Evolutionary conservation across 768 basidiomycete species (phyloP).

Genomic region (Suillus variegatus): DNA sequence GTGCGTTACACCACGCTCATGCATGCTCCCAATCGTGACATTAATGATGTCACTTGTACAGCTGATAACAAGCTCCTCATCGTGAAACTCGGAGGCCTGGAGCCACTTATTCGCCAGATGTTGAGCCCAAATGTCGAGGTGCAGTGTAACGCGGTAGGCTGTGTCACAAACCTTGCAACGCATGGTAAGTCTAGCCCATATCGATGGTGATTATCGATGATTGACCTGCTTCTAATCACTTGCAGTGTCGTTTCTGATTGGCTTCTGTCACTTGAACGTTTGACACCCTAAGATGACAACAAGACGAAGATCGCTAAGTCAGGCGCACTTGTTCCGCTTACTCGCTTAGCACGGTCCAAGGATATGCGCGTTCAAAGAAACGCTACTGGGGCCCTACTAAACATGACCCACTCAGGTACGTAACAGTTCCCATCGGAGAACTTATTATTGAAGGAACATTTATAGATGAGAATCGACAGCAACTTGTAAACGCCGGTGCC

Average conservation of each 20-base stretch:
- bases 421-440: slow-evolving; percentile 8
- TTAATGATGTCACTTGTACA: slow-evolving; percentile 33
- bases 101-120: slow-evolving; percentile 99
- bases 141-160: slow-evolving; percentile 99
- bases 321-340: slow-evolving; percentile 96
- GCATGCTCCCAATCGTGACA: slow-evolving; percentile 9
- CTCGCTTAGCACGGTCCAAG: slow-evolving; percentile 93
- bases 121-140: slow-evolving; percentile 98
- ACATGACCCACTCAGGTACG: slow-evolving; percentile 98
- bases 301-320: slow-evolving; percentile 99
- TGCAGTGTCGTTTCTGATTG: slow-evolving; percentile 12
- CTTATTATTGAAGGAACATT: slow-evolving; percentile 7
- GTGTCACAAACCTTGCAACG: slow-evolving; percentile 97
- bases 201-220: slow-evolving; percentile 9
- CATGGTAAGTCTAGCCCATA: slow-evolving; percentile 64
- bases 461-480: slow-evolving; percentile 95
- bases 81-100: slow-evolving; percentile 95
- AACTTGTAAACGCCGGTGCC: slow-evolving; percentile 96
- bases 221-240: slow-evolving; percentile 9
- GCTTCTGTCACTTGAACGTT: slow-evolving; percentile 12
- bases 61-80: slow-evolving; percentile 99
- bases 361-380: slow-evolving; percentile 99
- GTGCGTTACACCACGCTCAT: slow-evolving; percentile 51
- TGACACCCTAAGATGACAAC: slow-evolving; percentile 78
- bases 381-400: slow-evolving; percentile 95